Percentiles rank a stretch among this genome's conserved stretches.
Conservation (phyloP, 345 rosid genomes). For the Turnera subulata region DNA sequence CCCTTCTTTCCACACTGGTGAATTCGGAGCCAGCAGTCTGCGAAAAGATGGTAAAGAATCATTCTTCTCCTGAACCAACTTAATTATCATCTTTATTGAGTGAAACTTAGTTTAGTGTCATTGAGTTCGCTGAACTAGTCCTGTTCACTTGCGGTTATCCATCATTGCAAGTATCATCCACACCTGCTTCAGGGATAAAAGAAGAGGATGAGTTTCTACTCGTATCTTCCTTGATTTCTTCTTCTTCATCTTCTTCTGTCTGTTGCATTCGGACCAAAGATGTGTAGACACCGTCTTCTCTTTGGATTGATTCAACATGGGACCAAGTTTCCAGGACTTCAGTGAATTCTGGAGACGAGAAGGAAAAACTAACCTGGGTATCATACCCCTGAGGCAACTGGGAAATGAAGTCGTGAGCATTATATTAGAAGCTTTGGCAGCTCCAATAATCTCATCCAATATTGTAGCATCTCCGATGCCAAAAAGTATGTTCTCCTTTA, state of each 20-base stretch:
- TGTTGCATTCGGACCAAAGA: conserved; percentile 42
- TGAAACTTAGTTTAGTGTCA: neutral
- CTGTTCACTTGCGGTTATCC: neutral
- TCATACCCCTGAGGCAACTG: conserved; percentile 23
- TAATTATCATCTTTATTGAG: no score
- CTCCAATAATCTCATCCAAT: conserved; percentile 21
- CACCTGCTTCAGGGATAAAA: neutral
- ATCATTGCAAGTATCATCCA: neutral
- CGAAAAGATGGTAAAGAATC: no score
- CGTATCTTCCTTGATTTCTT: neutral
- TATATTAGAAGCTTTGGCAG: conserved; percentile 35
- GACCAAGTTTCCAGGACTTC: conserved; percentile 43
- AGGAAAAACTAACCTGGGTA: conserved; percentile 15
- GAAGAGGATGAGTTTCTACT: neutral
- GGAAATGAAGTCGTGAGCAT: conserved; percentile 30
- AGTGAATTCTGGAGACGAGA: no score
- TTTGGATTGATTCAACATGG: conserved; percentile 40
- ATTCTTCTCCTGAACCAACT: no score
- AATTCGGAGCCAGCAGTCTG: no score
- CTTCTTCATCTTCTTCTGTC: neutral
- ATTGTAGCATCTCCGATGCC: conserved; percentile 27
- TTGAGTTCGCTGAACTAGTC: neutral
- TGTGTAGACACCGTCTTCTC: conserved; percentile 25
- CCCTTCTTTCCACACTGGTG: neutral
- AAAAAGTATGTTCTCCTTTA: conserved; percentile 24